Evolutionary conservation across 2,329 filamentous ascomycete species (phyloP).

Genomic region (Diaporthe amygdali): DNA sequence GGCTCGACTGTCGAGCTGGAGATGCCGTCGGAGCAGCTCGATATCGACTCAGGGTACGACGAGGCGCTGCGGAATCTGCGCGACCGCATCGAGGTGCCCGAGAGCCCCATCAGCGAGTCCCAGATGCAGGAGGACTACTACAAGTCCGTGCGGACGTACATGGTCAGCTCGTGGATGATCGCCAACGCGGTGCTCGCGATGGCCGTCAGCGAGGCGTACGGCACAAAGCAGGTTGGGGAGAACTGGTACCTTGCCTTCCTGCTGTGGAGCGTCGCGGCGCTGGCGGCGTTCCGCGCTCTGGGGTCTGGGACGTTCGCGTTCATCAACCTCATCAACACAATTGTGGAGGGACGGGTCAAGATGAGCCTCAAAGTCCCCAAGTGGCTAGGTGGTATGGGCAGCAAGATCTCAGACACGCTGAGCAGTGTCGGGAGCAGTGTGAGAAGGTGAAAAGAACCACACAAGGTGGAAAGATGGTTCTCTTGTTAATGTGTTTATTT

Average conservation of each 20-base stretch:
- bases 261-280: conserved; percentile 84
- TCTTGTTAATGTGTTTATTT: neutral
- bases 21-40: conserved; percentile 96
- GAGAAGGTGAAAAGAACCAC: conserved; percentile 34
- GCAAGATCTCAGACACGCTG: conserved; percentile 51
- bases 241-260: conserved; percentile 95
- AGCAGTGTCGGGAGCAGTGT: conserved; percentile 55
- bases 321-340: conserved; percentile 81
- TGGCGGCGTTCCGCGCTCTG: conserved; percentile 87
- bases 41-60: conserved; percentile 97
- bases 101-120: conserved; percentile 65
- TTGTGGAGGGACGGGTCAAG: conserved; percentile 83
- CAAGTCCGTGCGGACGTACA: conserved; percentile 94
- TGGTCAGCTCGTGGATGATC: conserved; percentile 95
- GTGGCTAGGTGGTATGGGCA: conserved; percentile 52
- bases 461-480: neutral
- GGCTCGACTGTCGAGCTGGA: conserved; percentile 88
- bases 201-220: conserved; percentile 88
- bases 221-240: conserved; percentile 69
- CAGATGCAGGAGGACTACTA: conserved; percentile 99
- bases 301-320: conserved; percentile 83
- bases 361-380: conserved; percentile 60
- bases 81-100: conserved; percentile 84
- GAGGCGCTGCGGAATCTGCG: conserved; percentile 95
- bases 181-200: conserved; percentile 92